Percentiles rank a stretch among this genome's conserved stretches.
phyloP scores from a whole-genome alignment of 164 flowering plant genomes.

The Nelumbo lutea region DNA sequence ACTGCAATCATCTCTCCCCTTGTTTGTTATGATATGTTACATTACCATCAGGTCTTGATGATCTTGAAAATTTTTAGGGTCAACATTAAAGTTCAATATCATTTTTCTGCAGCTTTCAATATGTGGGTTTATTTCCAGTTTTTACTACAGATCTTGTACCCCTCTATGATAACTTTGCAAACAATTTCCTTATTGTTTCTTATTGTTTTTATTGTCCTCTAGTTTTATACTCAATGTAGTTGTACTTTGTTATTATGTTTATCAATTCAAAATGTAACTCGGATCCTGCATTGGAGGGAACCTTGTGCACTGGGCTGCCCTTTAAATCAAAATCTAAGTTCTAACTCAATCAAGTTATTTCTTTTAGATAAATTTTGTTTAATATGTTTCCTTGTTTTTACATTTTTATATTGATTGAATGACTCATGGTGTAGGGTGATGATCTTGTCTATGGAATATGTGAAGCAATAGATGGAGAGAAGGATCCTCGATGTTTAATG shows the following conservation, averaged over 20 bases:
- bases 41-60: too few relatives aligned
- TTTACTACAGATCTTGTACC: background rate
- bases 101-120: constrained; percentile 1
- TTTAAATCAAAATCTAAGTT: too few relatives aligned
- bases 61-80: background rate
- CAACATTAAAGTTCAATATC: background rate
- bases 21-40: background rate
- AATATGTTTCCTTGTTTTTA: background rate
- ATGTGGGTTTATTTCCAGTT: background rate
- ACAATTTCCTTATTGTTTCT: background rate
- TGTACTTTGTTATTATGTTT: background rate
- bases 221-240: background rate
- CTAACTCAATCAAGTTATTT: background rate
- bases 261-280: background rate
- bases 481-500: constrained; percentile 87
- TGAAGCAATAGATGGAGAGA: constrained; percentile 89
- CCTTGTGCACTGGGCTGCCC: too few relatives aligned
- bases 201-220: background rate
- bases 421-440: constrained; percentile 53
- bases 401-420: background rate
- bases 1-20: background rate
- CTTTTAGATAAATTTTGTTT: background rate
- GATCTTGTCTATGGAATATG: constrained; percentile 65
- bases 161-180: background rate
- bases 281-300: too few relatives aligned